Percentiles rank a stretch among this genome's conserved stretches.
Evolutionary conservation across 23 red algal genomes (phyloP).

Genomic region (Cyanidiococcus yangmingshanensis): DNA sequence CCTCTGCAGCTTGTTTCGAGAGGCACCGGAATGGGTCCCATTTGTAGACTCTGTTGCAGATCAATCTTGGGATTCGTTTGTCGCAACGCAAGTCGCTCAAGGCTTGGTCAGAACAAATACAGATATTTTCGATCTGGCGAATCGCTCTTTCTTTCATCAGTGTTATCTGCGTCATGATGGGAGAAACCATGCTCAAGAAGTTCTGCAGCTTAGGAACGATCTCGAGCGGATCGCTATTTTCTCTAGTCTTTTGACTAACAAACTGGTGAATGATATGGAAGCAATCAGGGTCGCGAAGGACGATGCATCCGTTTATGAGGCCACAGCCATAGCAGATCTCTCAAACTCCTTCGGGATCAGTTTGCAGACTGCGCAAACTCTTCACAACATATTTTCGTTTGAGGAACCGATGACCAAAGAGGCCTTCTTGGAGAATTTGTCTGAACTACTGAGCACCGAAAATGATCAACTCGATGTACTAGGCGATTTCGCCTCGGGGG

Average conservation of each 20-base stretch:
- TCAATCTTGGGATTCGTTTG: constrained; percentile 8
- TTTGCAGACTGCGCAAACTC: background rate
- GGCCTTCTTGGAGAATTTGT: background rate
- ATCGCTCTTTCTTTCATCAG: background rate
- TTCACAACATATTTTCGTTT: background rate
- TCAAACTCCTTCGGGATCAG: background rate
- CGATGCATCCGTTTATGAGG: background rate
- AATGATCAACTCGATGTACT: background rate
- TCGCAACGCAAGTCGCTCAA: background rate
- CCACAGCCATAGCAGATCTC: background rate
- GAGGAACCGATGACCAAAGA: background rate
- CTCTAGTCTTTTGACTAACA: background rate
- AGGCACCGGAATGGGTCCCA: background rate
- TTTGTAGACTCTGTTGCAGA: background rate
- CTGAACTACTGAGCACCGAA: background rate
- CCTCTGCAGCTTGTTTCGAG: background rate
- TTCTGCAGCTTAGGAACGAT: background rate
- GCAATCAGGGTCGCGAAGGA: background rate
- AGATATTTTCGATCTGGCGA: background rate
- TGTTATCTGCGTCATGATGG: background rate
- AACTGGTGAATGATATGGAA: background rate
- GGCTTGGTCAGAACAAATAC: background rate
- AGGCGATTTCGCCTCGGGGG: background rate
- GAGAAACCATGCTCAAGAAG: background rate
- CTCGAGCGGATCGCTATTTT: background rate